Base-by-base conservation (phyloP, 176 grass and related monocot genomes). In the Musa acuminata region DNA sequence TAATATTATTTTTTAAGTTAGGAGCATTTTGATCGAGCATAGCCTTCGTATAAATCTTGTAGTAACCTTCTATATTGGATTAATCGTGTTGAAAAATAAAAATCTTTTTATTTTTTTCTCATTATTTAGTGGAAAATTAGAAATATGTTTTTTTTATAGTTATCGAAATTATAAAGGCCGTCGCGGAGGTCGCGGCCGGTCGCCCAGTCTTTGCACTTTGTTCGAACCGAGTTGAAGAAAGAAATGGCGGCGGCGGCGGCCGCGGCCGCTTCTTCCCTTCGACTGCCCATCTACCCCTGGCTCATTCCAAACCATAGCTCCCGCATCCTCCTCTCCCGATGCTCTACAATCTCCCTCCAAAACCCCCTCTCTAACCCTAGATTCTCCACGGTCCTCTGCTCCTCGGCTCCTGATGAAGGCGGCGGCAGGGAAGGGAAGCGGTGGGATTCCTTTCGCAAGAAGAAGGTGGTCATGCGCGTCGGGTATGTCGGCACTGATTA, bases 401-500 rank as follows among this genome's bases (percentile, higher is more conserved):
- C 68, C 58, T 53, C 66, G 49, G 75, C 51, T 29, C 13, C 48
- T 48, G 29, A 50, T 50, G 2, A 11, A 35, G 67, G 21, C 12
- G 52, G 53, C 13, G 69, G 53, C 25, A 69, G 74, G 16, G 72
- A 72, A 3, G 78, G 81, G 62, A 85, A 75, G 82, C 83, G 78
- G 52, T 98, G 95, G 95, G 86, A 91, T 25, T 87, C 95, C 2
- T 78, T 82, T 23, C 84, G 82, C 68, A 98, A 98, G 90, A 98
- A 98, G 84, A 91, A 89, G 69, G 88, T 94, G 24, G 84, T 98
- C 43, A 87, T 91, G 77, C 90, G 95, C 64, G 66, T 98, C 8
- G 90, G 86, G 22, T 98, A 98, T 69, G 88, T 94, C 2, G 90
- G 95, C 74, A 91, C 88, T 2, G 88, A 91, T 27, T 98, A 89